Base-by-base conservation (phyloP, 208 protist species). In the Phytomonas francai region DNA sequence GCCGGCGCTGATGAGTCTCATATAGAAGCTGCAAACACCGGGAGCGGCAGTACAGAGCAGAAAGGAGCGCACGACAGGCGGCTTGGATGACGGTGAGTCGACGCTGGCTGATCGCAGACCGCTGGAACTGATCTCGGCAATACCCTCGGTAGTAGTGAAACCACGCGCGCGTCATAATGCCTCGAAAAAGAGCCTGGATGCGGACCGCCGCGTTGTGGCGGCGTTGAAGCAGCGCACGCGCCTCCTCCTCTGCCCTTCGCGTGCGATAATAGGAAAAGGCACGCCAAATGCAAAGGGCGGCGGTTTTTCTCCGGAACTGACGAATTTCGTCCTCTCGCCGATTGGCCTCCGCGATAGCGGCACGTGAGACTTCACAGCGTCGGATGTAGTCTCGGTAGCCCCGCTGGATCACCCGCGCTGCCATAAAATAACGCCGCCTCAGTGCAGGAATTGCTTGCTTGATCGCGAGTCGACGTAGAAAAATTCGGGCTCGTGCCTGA, bases 121-220 rank as follows among this genome's bases (percentile, higher is more conserved):
- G 80, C 61, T 92, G 72, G 45, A 86, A 79, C 74, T 91, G 81
- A 34, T 93, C 74, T 36, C 84, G 83, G 28, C 83, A 80, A 67
- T 88, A 87, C n/a, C 71, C 79, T 29, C 84, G 84, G 74, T 91
- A 91, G 80, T 93, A 91, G 12, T 76, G 61, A 68, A 92, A 91
- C 88, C 88, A 94, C 51, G 88, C 85, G 8, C 91, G 85, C 25
- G 91, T 87, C 60, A 94, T 65, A 36, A 88, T 78, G 57, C 91
- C 91, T 42, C 91, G 91, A 60, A 92, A 63, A 25, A 80, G 70
- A 19, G 87, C 79, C 68, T 97, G 91, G 34, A 97, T 90, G 25
- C 57, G 77, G 5, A 81, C 80, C n/a, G 88, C 82, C 12, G 88
- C 86, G n/a, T 68, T 67, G 19, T 81, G 39, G 4, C 84, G 83